Percentiles rank a stretch among this genome's conserved stretches.
These are phyloP conservation scores for Plantago rigida DNA, from an alignment of 305 asterid species.

Conservation along the genomic window DNA sequence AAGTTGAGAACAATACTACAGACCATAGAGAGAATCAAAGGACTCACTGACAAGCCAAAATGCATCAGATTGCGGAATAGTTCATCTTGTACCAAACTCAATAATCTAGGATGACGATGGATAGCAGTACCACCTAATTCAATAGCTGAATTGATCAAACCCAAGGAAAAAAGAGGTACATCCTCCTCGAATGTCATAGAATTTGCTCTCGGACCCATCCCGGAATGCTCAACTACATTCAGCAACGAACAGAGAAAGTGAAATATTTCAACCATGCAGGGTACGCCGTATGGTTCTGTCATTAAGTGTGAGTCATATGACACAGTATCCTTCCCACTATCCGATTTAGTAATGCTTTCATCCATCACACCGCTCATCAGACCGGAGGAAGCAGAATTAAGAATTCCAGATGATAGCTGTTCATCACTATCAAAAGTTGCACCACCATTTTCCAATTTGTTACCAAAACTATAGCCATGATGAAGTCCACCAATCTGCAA, in stretches of 20 bases:
- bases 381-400: conserved; percentile 44
- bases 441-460: conserved; percentile 64
- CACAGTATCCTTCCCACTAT: conserved; percentile 67
- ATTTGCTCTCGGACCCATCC: conserved; percentile 74
- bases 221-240: conserved; percentile 68
- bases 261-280: conserved; percentile 95
- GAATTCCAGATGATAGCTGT: conserved; percentile 44
- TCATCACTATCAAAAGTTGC: conserved; percentile 52
- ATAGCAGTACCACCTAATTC: conserved; percentile 86
- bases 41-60: conserved; percentile 82
- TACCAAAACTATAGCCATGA: conserved; percentile 44
- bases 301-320: conserved; percentile 72
- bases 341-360: conserved; percentile 42
- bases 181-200: conserved; percentile 87
- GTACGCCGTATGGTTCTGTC: conserved; percentile 90
- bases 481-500: conserved; percentile 48
- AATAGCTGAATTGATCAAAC: conserved; percentile 83
- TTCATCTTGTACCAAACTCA: conserved; percentile 87
- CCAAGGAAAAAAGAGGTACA: conserved; percentile 79
- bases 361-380: conserved; percentile 45
- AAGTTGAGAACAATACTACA: conserved; percentile 86
- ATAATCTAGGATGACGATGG: conserved; percentile 64
- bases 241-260: conserved; percentile 85
- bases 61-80: conserved; percentile 88
- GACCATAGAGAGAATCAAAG: conserved; percentile 89